Percentiles rank a stretch among this genome's conserved stretches.
These are phyloP conservation scores for Mycogone perniciosa DNA, from an alignment of 2,329 filamentous ascomycete genomes.

Conservation along the genomic window DNA sequence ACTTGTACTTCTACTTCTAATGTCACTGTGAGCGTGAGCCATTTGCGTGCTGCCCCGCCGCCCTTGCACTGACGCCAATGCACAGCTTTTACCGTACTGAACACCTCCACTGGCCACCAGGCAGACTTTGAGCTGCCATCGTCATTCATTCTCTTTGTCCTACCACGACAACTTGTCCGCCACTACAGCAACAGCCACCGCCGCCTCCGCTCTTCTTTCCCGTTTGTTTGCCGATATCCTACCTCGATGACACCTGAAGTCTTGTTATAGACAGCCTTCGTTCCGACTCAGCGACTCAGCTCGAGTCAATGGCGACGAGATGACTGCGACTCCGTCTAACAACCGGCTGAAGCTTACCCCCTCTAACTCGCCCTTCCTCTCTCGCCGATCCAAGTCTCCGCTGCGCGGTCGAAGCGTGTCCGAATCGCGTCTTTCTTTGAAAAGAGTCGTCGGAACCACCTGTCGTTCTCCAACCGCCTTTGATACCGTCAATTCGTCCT, in stretches of 20 bases:
- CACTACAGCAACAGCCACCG: neutral
- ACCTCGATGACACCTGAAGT: neutral
- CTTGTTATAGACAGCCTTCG: neutral
- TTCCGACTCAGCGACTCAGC: neutral
- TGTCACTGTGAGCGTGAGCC: conserved; percentile 10
- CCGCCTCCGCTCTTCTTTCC: neutral
- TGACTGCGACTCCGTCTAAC: conserved; percentile 52
- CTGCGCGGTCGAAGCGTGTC: conserved; percentile 41
- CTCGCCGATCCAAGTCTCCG: conserved; percentile 58
- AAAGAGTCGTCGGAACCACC: conserved; percentile 86
- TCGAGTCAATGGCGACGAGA: conserved; percentile 47
- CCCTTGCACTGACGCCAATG: conserved; percentile 7
- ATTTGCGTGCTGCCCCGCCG: conserved; percentile 6
- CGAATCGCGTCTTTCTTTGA: conserved; percentile 62
- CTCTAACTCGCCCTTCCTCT: conserved; percentile 65
- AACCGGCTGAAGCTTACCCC: conserved; percentile 65
- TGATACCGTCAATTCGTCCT: conserved; percentile 68
- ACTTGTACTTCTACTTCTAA: neutral
- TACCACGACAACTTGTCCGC: neutral
- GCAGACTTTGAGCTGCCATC: conserved; percentile 5
- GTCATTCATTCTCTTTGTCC: conserved; percentile 5
- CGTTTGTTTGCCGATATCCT: neutral
- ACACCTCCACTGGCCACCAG: neutral
- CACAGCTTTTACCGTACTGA: conserved; percentile 10
- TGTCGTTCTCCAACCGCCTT: conserved; percentile 80